A percentile compares a stretch with the other conserved stretches of the same genome.
Evolutionary conservation across 1,139 yeast species (phyloP).

Genomic region (Komagataea norvegica): DNA sequence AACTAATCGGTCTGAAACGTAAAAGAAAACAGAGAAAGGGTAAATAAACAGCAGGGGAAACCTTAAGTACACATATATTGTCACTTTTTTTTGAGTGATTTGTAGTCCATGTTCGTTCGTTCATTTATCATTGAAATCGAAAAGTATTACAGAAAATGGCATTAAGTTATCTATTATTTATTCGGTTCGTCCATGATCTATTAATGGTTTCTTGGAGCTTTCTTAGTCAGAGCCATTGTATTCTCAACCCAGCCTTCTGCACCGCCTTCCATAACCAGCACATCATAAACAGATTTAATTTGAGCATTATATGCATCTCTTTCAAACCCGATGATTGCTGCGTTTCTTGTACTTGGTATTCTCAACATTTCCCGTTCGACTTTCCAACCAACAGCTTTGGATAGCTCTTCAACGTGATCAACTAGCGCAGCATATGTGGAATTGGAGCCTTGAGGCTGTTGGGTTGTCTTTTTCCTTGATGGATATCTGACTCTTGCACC

Average conservation of each 20-base stretch:
- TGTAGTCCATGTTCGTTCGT: background rate
- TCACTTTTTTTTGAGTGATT: background rate
- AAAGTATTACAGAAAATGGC: background rate
- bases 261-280: constrained; percentile 73
- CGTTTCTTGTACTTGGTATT: constrained; percentile 92
- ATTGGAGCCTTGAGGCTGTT: constrained; percentile 23
- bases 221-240: constrained; percentile 59
- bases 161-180: no score
- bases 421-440: constrained; percentile 72
- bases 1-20: constrained; percentile 65
- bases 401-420: constrained; percentile 72
- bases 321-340: constrained; percentile 72
- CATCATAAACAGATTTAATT: constrained; percentile 45
- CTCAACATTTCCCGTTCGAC: constrained; percentile 83
- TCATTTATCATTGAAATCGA: background rate
- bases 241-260: constrained; percentile 89
- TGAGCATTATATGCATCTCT: constrained; percentile 27
- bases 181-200: no score
- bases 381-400: constrained; percentile 72
- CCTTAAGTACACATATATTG: no score
- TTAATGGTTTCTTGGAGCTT: constrained; percentile 25
- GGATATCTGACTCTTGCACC: constrained; percentile 71
- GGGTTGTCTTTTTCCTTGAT: constrained; percentile 31
- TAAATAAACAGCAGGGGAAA: constrained; percentile 9
- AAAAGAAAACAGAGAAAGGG: constrained; percentile 48